phyloP scores from a whole-genome alignment of 768 basidiomycete species.

The Lactarius akahatsu region DNA sequence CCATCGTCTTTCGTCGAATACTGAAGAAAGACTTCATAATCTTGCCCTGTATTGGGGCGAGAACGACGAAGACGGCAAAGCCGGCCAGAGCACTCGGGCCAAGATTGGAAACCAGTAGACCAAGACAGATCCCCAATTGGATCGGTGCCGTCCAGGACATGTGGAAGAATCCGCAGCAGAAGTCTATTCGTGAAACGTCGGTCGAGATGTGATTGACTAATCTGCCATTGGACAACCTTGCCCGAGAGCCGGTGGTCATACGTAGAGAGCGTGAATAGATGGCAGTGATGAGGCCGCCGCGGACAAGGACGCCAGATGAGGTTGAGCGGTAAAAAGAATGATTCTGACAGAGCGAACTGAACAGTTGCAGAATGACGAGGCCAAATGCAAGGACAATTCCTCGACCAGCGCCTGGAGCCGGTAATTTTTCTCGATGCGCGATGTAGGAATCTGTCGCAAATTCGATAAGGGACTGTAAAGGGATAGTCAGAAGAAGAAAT shows the following conservation, averaged over 20 bases:
- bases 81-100: conserved; percentile 59
- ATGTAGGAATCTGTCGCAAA: conserved; percentile 65
- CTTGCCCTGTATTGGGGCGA: conserved; percentile 70
- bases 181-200: conserved; percentile 90
- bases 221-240: conserved; percentile 80
- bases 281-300: conserved; percentile 83
- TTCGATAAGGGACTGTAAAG: conserved; percentile 59
- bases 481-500: background rate
- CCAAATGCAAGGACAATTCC: conserved; percentile 75
- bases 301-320: conserved; percentile 74
- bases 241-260: conserved; percentile 76
- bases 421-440: conserved; percentile 32
- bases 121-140: conserved; percentile 73
- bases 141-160: conserved; percentile 78
- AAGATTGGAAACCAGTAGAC: conserved; percentile 70
- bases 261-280: conserved; percentile 78
- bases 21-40: conserved; percentile 73
- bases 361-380: conserved; percentile 65
- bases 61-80: conserved; percentile 62
- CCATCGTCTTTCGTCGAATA: conserved; percentile 72
- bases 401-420: conserved; percentile 45
- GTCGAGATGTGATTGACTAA: conserved; percentile 93
- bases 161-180: conserved; percentile 77
- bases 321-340: conserved; percentile 82
- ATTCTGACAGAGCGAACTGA: conserved; percentile 65